Evolutionary conservation across 805 yeast species (phyloP), one percentile per base, ranked within the genome.

Genomic region (Yarrowia osloensis): DNA sequence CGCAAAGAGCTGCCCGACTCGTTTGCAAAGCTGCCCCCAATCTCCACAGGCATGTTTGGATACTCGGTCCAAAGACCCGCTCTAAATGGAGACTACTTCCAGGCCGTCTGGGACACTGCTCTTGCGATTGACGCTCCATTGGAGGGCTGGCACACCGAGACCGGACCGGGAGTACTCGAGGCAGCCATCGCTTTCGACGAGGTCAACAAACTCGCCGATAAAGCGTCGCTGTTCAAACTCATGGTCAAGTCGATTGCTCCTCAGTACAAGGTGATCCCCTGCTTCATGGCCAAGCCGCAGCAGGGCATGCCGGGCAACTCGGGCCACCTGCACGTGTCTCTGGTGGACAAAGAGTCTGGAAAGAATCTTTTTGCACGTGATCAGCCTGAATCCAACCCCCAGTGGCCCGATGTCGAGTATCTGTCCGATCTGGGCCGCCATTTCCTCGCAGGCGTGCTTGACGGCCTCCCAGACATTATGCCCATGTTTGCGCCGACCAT

Each of bases 151-250:
- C 78, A 76, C 65, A 74, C 78, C 3, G 78, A 76, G 46, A 75
- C 78, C 8, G 78, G 78, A 4, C 78, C 78, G 9, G 78, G 78
- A 17, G 78, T 76, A 9, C 74, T 71, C 47, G 78, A 76, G 61
- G 77, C 77, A 29, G 78, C 78, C 4, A 70, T 76, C 49, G 76
- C 71, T 24, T 76, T 75, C 59, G 66, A 71, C 31, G 68, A 72
- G 31, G 78, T 76, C 17, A 66, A 47, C 9, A 52, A 70, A 4
- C 71, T 76, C 67, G 78, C 78, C 15, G 78, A 76, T 65, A 71
- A 74, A 54, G 71, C 77, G 22, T 68, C 72, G 8, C 67, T 76
- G 49, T 76, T 76, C 72, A 76, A 76, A 66, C 70, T 73, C 28
- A 67, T 75, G 12, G 71, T 72, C 69, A 75, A 76, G 40, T 67